Base-by-base conservation (phyloP, 169 alveolate genomes). In the Perkinsus chesapeaki region DNA sequence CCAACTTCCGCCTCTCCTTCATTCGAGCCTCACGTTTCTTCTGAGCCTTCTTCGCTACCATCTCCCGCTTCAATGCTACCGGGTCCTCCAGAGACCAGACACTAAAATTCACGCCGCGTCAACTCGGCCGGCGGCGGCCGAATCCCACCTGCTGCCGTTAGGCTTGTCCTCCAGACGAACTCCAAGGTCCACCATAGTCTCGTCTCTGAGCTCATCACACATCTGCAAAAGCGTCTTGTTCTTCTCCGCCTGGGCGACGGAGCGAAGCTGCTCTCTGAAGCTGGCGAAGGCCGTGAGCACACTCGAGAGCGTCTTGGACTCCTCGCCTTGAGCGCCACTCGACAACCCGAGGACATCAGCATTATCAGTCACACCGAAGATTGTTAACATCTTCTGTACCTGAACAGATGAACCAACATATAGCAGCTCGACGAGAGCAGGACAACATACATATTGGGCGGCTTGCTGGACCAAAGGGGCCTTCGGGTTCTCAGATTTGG, bases 151-250 rank as follows among this genome's bases (percentile, higher is more conserved):
- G 91, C 48, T 73, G 39, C 94, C 94, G 27, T 97, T 98, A 39
- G 97, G 97, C 90, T 98, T 95, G 94, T 99, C 99, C 94, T 99
- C 99, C 39, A 99, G 93, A 92, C 97, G 96, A 73, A 99, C 96
- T 16, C 99, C 99, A 91, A 98, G 93, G 36, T 97, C 94, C 20
- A 98, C 96, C 39, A 98, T 97, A 39, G 95, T 96, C 73, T 96
- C 98, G 96, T 99, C 99, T 92, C 99, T 96, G 72, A 99, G 93
- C 92, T 97, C 91, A 95, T 99, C 99, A 96, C 99, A 97, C 34
- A 95, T 92, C 72, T 94, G 93, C 72, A 98, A 95, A 31, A 98
- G 94, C 91, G 94, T 48, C 91, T 91, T 95, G 95, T 96, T 90
- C 94, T 96, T 43, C 91, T 60, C 82, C 3, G 82, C 31, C 31